Evolutionary conservation across 2,329 filamentous ascomycete genomes (phyloP), one percentile per base, ranked within the genome.

Genomic region (Hyphodiscus sp.): DNA sequence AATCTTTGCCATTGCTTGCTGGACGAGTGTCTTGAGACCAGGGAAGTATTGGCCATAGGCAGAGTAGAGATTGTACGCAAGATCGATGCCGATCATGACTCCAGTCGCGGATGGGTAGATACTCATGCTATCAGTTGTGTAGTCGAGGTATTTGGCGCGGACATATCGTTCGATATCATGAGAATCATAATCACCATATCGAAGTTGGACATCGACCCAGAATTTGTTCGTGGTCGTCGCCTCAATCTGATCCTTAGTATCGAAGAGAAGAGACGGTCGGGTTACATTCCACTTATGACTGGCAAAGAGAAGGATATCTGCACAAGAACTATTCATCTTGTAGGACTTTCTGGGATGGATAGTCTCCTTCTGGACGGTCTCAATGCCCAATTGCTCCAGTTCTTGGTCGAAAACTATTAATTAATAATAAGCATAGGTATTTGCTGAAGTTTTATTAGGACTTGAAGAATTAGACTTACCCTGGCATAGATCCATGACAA

Each of bases 311-410:
- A 97, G 79, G 59, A 99, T 96, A 70, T 99, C 94, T 4, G 95
- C 94, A 66, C 94, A 97, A 54, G 92, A 97, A 66, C 91, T 96
- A 78, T 99, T 99, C 94, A 99, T 99, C 82, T 99, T 99, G 82
- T 99, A 99, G 4, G 91, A 96, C 74, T 99, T 99, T 82, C 94
- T 83, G 50, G 94, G 94, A 76, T 99, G 94, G 55, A 99, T 99
- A 0, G 94, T 97, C 75, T 99, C 94, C 73, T 99, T 99, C 69
- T 99, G 94, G 4, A 97, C 94, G 1, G 91, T 95, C 72, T 99
- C 94, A 54, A 99, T 96, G 38, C 91, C 91, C 3, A 99, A 77
- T 30, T 94, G 91, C 70, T 99, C 94, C 44, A 99, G 76, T 69
- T 99, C 94, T 67, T 97, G 92, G 62, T 99, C 94, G 63, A 99